These are phyloP conservation scores for Fusarium chlamydosporum DNA, from an alignment of 2,329 filamentous ascomycete genomes.

Conservation along the genomic window DNA sequence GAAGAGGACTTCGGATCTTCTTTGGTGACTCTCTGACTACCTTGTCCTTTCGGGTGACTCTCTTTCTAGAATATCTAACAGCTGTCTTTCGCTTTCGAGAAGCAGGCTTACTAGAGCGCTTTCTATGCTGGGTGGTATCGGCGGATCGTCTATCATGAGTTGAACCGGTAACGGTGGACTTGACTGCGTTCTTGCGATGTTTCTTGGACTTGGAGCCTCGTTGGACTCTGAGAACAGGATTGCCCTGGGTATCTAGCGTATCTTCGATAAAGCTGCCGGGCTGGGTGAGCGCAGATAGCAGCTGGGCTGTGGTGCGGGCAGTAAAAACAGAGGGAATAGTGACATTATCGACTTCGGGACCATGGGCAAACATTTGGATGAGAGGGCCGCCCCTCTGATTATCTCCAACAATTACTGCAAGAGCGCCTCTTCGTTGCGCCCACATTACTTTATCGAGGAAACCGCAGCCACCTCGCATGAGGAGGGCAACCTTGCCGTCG, in stretches of 20 bases:
- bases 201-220: constrained; percentile 58
- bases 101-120: constrained; percentile 24
- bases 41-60: constrained; percentile 23
- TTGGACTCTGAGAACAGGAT: constrained; percentile 68
- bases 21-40: constrained; percentile 25
- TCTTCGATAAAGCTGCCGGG: constrained; percentile 74
- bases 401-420: constrained; percentile 94
- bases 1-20: constrained; percentile 34
- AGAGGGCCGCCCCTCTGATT: constrained; percentile 89
- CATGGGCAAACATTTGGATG: constrained; percentile 98
- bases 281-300: constrained; percentile 89
- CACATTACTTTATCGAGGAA: constrained; percentile 98
- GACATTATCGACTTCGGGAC: constrained; percentile 89
- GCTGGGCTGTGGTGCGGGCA: constrained; percentile 91
- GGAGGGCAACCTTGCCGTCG: constrained; percentile 88
- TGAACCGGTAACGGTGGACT: constrained; percentile 26
- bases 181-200: constrained; percentile 20
- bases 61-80: constrained; percentile 19
- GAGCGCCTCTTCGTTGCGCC: constrained; percentile 90
- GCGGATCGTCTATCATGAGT: constrained; percentile 37
- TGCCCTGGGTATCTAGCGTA: constrained; percentile 71
- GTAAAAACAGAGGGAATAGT: constrained; percentile 96
- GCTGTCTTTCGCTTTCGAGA: constrained; percentile 28
- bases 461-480: constrained; percentile 93
- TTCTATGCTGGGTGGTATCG: constrained; percentile 7